Conservation (phyloP, 306 rosid species). For the Luffa aegyptiaca region DNA sequence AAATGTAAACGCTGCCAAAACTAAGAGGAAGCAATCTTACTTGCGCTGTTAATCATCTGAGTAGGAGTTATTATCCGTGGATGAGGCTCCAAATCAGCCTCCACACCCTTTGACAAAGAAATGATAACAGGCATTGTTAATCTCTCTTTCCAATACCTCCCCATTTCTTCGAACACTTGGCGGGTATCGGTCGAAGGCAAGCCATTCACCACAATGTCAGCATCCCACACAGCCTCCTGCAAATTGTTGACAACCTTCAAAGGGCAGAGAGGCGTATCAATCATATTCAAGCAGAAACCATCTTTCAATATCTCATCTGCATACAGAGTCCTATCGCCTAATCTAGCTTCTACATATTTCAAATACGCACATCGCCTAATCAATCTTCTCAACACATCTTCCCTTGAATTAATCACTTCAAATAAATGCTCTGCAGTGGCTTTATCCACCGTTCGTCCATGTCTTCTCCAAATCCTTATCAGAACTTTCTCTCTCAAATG, state of each 20-base stretch:
- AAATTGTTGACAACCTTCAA: slow-evolving; percentile 86
- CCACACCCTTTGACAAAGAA: slow-evolving; percentile 90
- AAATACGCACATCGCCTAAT: slow-evolving; percentile 86
- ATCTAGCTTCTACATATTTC: slow-evolving; percentile 85
- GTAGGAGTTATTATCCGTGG: slow-evolving; percentile 86
- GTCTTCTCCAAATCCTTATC: slow-evolving; percentile 83
- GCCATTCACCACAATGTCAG: slow-evolving; percentile 84
- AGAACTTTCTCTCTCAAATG: slow-evolving; percentile 58
- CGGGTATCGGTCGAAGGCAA: slow-evolving; percentile 80
- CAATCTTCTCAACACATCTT: slow-evolving; percentile 82
- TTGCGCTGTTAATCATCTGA: slow-evolving; percentile 73
- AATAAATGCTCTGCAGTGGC: slow-evolving; percentile 75
- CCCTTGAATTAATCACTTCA: slow-evolving; percentile 88
- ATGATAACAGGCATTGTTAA: slow-evolving; percentile 61
- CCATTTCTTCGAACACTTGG: slow-evolving; percentile 65
- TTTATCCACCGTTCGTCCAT: slow-evolving; percentile 66
- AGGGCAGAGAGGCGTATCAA: slow-evolving; percentile 88
- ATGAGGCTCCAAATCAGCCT: slow-evolving; percentile 71
- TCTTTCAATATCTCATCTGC: slow-evolving; percentile 95
- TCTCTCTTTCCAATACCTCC: slow-evolving; percentile 89
- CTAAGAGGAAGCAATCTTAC: slow-evolving; percentile 32
- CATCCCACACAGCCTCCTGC: slow-evolving; percentile 99
- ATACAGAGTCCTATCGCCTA: slow-evolving; percentile 66
- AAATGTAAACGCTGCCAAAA: not conserved
- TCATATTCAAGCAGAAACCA: slow-evolving; percentile 90